phyloP scores from a whole-genome alignment of 345 rosid genomes.

The Eucalyptus cloeziana region DNA sequence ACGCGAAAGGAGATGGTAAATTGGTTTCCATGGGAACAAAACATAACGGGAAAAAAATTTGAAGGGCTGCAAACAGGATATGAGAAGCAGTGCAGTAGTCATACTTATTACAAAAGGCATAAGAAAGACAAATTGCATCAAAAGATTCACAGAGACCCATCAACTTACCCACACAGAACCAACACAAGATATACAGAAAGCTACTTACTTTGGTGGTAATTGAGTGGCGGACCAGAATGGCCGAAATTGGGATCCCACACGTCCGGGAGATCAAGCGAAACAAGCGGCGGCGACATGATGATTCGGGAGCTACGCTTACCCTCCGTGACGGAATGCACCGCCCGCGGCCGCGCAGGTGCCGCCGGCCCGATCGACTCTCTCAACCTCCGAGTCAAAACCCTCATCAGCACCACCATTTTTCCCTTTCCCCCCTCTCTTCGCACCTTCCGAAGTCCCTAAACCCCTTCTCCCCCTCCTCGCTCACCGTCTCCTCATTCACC shows the following conservation, averaged over 20 bases:
- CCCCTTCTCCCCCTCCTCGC: background rate
- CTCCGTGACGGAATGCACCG: background rate
- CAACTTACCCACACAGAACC: background rate
- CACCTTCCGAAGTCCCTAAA: background rate
- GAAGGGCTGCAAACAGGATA: background rate
- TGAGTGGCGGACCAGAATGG: background rate
- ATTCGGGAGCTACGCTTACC: conserved; percentile 16
- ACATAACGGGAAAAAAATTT: background rate
- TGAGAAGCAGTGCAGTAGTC: background rate
- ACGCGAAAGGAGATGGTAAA: background rate
- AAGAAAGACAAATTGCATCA: background rate
- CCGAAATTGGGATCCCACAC: conserved; percentile 26
- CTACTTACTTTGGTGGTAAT: background rate
- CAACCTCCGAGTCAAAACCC: background rate
- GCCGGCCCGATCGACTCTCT: background rate
- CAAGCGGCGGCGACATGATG: conserved; percentile 61
- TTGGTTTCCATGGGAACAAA: background rate
- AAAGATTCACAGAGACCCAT: background rate
- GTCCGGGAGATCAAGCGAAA: conserved; percentile 69
- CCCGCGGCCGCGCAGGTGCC: background rate
- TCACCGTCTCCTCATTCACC: background rate
- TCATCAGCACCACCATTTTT: background rate
- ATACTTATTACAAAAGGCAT: background rate
- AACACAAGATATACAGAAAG: background rate
- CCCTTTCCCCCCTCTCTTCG: background rate